Conservation (phyloP, 2,329 filamentous ascomycete genomes). For the Fusarium scirpi region DNA sequence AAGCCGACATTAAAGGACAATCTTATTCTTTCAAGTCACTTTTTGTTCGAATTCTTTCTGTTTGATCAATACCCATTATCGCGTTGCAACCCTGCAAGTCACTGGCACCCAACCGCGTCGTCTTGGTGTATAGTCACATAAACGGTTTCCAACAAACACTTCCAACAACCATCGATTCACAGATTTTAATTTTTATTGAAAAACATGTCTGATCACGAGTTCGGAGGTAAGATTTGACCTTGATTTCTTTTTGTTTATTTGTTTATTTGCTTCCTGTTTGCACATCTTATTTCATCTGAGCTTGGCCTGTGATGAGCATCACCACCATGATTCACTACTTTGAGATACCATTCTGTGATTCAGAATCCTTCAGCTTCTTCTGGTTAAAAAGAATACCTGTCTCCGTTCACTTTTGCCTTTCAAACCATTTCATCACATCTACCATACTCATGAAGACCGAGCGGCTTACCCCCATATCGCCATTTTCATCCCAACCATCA, state of each 20-base stretch:
- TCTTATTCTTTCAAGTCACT: neutral
- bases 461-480: constrained; percentile 3
- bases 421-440: constrained; percentile 6
- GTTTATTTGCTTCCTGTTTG: constrained; percentile 13
- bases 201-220: constrained; percentile 75
- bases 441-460: constrained; percentile 3
- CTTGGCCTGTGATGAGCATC: constrained; percentile 12
- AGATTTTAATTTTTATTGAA: neutral
- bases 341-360: neutral
- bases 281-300: neutral
- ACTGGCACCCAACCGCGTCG: constrained; percentile 29
- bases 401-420: neutral
- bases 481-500: constrained; percentile 22
- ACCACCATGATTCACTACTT: constrained; percentile 32
- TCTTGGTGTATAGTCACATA: constrained; percentile 30
- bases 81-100: constrained; percentile 22
- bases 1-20: neutral
- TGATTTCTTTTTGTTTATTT: constrained; percentile 9
- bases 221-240: constrained; percentile 67
- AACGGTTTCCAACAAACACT: constrained; percentile 20
- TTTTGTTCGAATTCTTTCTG: neutral
- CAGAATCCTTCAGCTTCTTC: neutral
- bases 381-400: constrained; percentile 11
- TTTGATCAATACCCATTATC: constrained; percentile 11
- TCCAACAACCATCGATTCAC: constrained; percentile 10